A percentile compares a stretch with the other conserved stretches of the same genome.
These are phyloP conservation scores for Coffea canephora DNA, from an alignment of 257 asterid species.

Conservation along the genomic window DNA sequence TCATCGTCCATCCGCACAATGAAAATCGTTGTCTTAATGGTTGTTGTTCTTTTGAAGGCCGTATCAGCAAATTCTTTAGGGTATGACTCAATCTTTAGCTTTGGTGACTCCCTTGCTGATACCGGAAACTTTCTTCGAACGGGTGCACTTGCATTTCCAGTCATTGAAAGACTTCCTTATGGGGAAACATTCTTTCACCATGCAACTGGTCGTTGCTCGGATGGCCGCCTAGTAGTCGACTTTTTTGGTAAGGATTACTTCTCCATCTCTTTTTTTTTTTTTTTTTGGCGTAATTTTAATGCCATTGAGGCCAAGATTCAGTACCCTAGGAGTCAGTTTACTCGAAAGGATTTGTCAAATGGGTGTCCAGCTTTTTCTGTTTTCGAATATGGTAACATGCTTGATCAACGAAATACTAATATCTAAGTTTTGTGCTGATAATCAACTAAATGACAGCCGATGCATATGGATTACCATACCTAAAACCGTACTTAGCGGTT, in stretches of 20 bases:
- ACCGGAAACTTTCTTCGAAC: conserved; percentile 71
- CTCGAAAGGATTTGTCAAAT: too few species aligned
- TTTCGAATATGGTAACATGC: not conserved
- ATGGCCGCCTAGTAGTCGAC: too few species aligned
- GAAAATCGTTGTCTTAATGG: conserved; percentile 27
- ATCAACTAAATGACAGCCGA: conserved; percentile 43
- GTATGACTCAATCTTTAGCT: conserved; percentile 69
- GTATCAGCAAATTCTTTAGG: conserved; percentile 27
- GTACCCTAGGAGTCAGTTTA: too few species aligned
- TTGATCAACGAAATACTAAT: not conserved
- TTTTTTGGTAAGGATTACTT: too few species aligned
- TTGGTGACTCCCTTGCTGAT: conserved; percentile 79
- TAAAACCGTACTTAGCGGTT: conserved; percentile 56
- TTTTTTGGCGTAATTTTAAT: too few species aligned
- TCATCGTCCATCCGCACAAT: not conserved
- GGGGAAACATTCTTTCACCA: conserved; percentile 59
- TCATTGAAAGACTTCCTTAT: conserved; percentile 58
- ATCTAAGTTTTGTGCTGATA: not conserved
- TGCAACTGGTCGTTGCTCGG: conserved; percentile 16
- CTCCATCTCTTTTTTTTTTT: too few species aligned
- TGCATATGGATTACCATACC: conserved; percentile 68
- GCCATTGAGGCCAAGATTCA: too few species aligned
- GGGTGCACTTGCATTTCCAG: conserved; percentile 63
- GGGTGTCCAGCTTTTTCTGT: too few species aligned
- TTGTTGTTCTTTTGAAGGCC: conserved; percentile 15